Evolutionary conservation across 495 filamentous ascomycete species (phyloP), one percentile per base, ranked within the genome.

Genomic region (Immersiella caudata): DNA sequence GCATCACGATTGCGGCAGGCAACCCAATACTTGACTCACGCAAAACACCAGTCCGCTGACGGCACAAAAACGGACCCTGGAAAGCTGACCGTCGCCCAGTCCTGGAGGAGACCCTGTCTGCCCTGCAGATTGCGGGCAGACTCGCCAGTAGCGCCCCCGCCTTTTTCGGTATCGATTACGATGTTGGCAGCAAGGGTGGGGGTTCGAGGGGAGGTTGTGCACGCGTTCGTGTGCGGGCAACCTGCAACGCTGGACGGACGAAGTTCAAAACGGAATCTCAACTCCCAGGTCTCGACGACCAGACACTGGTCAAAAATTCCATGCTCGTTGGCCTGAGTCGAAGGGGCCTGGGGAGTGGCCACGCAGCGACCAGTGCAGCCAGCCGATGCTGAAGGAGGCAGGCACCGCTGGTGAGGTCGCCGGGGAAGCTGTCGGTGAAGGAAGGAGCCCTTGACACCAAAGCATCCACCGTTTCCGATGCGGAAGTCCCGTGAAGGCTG

Each of bases 21-120:
- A 62, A 50, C 35, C 29, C 60, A 50, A 24, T 14, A 8, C 60
- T 62, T 62, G 60, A 62, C 18, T 62, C 60, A 62, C 60, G 60
- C 35, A 50, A 50, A 62, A 18, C 36, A 12, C 60, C 24, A 59
- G 26, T 22, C 26, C 26, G 56, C 56, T 62, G 60, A 62, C 35
- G 60, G 60, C 35, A 62, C 60, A 50, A 24, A 46, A 50, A 46
- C 36, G 60, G 56, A 59, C 56, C 56, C 56, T 59, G 56, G 7
- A 20, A 12, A 50, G 20, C 36, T 33, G 56, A 59, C 56, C 56
- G 21, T 59, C 21, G 20, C 52, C 57, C 57, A 60, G 57, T 60
- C 57, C 57, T 25, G 33, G 11, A 46, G 40, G 11, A 46, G 26
- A 62, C 36, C 60, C 60, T 49, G 60, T 33, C 56, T 59, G 22